Percentiles rank a stretch among this genome's conserved stretches.
Evolutionary conservation across 148 eudicot genomes (phyloP).

Genomic region (Tetragonia tetragonoides): DNA sequence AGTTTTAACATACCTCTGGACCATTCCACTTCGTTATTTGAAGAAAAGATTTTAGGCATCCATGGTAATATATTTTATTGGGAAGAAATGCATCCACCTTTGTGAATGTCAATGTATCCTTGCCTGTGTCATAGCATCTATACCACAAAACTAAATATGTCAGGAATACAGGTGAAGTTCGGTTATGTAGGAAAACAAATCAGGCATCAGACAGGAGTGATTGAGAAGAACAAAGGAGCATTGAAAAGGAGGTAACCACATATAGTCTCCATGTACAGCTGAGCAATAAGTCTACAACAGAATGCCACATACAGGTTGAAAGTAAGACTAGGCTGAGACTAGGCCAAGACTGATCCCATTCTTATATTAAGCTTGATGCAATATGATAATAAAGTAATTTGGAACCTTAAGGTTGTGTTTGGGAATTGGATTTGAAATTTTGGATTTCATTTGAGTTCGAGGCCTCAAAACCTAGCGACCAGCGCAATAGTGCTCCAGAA

Average conservation of each 20-base stretch:
- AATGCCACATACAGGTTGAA: background rate
- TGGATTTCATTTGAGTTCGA: too few relatives aligned
- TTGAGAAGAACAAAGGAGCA: too few relatives aligned
- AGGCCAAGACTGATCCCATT: background rate
- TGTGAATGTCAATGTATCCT: constrained; percentile 80
- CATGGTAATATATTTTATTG: constrained; percentile 76
- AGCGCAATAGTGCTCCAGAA: too few relatives aligned
- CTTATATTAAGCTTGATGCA: too few relatives aligned
- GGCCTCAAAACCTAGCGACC: too few relatives aligned
- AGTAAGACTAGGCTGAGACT: background rate
- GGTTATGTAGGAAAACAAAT: background rate
- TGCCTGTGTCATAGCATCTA: constrained; percentile 85
- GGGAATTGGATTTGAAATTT: too few relatives aligned
- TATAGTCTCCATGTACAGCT: background rate
- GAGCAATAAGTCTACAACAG: background rate
- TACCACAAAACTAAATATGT: constrained; percentile 20
- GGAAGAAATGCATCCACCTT: constrained; percentile 94
- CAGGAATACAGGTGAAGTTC: background rate
- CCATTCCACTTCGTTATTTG: constrained; percentile 97
- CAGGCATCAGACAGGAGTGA: background rate
- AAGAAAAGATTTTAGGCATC: constrained; percentile 89
- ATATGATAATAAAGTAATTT: too few relatives aligned
- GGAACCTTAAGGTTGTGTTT: too few relatives aligned
- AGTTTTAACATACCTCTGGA: constrained; percentile 62
- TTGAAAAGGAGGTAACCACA: background rate